Conservation (phyloP, 495 filamentous ascomycete species). For the Hyaloscypha variabilis region DNA sequence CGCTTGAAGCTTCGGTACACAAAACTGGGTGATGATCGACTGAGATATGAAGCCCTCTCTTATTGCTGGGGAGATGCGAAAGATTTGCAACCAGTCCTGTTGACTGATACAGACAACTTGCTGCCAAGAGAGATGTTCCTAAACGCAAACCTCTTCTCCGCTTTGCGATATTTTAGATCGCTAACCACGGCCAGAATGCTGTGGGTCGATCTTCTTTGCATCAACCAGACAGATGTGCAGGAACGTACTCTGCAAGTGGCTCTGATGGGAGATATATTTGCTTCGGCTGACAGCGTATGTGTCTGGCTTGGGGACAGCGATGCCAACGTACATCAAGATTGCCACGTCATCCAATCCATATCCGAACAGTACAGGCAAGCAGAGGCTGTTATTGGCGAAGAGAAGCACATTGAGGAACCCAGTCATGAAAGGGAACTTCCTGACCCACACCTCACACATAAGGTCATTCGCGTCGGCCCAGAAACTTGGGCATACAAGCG, state of each 20-base stretch:
- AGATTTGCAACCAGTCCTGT: neutral
- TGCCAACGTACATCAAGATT: neutral
- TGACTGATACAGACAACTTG: neutral
- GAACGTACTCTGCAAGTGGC: neutral
- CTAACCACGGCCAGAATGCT: neutral
- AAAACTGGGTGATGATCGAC: neutral
- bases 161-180: neutral
- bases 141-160: neutral
- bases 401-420: neutral
- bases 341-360: neutral
- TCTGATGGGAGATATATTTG: neutral
- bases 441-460: neutral
- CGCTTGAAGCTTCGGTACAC: neutral
- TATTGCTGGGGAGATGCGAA: neutral
- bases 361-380: neutral
- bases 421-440: neutral
- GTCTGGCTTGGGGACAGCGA: neutral
- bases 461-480: neutral
- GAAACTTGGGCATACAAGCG: neutral
- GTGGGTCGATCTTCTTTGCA: neutral
- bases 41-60: neutral
- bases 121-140: neutral
- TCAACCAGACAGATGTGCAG: neutral
- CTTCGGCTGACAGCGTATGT: neutral
- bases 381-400: neutral